phyloP scores from a whole-genome alignment of 1,284 basidiomycete species.

The Apiotrichum gracile region DNA sequence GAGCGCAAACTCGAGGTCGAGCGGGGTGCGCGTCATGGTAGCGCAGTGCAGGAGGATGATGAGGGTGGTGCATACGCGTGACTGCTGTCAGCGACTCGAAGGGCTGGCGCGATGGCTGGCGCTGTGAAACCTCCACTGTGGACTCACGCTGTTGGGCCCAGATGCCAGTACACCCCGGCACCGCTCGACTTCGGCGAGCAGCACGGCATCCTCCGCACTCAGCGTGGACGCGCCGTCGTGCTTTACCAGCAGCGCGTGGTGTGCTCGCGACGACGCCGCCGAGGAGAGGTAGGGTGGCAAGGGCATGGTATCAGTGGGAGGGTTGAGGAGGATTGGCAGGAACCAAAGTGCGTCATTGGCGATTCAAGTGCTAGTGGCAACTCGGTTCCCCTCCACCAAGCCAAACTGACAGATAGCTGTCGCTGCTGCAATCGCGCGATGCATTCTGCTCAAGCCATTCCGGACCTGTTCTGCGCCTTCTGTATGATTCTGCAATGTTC shows the following conservation, averaged over 20 bases:
- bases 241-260: constrained; percentile 35
- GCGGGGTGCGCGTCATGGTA: constrained; percentile 9
- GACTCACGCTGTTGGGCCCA: constrained; percentile 21
- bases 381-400: no score
- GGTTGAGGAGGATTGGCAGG: not conserved
- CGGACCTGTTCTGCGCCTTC: no score
- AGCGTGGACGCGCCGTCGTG: constrained; percentile 25
- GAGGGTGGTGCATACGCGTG: constrained; percentile 29
- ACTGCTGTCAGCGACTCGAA: constrained; percentile 8
- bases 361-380: no score
- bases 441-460: no score
- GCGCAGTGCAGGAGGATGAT: constrained; percentile 35
- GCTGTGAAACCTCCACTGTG: no score
- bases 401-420: no score
- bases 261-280: constrained; percentile 37
- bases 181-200: constrained; percentile 19
- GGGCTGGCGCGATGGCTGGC: not conserved
- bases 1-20: constrained; percentile 31
- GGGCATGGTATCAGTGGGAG: constrained; percentile 6
- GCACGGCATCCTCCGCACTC: constrained; percentile 29
- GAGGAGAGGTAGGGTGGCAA: constrained; percentile 40
- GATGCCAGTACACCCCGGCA: constrained; percentile 13
- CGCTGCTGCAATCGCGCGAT: no score
- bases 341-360: not conserved
- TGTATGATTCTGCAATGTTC: no score